Evolutionary conservation across 2,329 filamentous ascomycete genomes (phyloP).

Genomic region (Monosporascus cannonballus): DNA sequence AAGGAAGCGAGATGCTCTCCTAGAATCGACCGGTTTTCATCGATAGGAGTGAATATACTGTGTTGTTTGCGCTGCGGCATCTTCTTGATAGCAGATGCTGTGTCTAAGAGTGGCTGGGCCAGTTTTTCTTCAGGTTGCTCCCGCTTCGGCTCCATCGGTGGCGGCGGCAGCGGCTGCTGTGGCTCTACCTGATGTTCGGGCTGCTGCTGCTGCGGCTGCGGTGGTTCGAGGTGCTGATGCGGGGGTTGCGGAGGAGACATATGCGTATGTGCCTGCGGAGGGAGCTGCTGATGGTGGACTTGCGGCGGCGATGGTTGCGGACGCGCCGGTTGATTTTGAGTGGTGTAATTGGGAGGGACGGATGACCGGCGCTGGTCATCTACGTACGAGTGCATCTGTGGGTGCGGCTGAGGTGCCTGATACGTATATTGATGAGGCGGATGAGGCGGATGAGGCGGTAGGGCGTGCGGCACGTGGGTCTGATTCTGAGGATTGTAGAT

Average conservation of each 20-base stretch:
- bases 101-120: slow-evolving; percentile 43
- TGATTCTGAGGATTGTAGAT: slow-evolving; percentile 68
- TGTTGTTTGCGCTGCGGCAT: slow-evolving; percentile 73
- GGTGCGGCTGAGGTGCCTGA: slow-evolving; percentile 32
- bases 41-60: slow-evolving; percentile 96
- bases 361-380: slow-evolving; percentile 72
- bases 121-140: slow-evolving; percentile 43
- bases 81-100: slow-evolving; percentile 48
- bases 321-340: slow-evolving; percentile 48
- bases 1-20: slow-evolving; percentile 75
- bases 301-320: slow-evolving; percentile 56
- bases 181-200: slow-evolving; percentile 26
- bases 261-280: slow-evolving; percentile 40
- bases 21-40: slow-evolving; percentile 82
- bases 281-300: slow-evolving; percentile 45
- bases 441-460: slow-evolving; percentile 24
- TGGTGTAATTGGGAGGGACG: slow-evolving; percentile 59
- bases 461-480: slow-evolving; percentile 35
- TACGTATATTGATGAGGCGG: slow-evolving; percentile 29
- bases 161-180: slow-evolving; percentile 38
- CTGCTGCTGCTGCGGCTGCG: slow-evolving; percentile 43
- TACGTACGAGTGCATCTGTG: slow-evolving; percentile 62
- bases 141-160: slow-evolving; percentile 43
- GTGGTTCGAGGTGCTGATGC: slow-evolving; percentile 32
- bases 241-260: slow-evolving; percentile 50